Evolutionary conservation across 768 basidiomycete genomes (phyloP), one percentile per base, ranked within the genome.

Genomic region (Russula sp.): DNA sequence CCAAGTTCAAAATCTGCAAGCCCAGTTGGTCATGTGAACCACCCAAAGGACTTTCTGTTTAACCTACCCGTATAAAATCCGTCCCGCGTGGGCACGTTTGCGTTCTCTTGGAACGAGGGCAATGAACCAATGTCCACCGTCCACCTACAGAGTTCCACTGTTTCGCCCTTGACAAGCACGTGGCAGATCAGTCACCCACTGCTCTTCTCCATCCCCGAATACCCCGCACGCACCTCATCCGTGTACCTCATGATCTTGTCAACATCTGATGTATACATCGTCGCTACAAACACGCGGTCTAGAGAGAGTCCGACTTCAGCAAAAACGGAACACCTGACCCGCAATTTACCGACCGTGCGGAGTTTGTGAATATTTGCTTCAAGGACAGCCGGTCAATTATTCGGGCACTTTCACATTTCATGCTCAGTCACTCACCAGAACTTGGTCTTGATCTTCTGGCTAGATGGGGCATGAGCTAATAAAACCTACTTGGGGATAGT

Each of bases 251-350:
- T 87, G 51, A 86, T 79, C 70, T 79, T 83, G 69, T 89, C 88
- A n/a, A 79, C 76, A 62, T 90, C 88, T 49, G 87, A 87, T 10
- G 89, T 90, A 74, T 84, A 93, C 62, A 94, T 75, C 57, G 88
- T 85, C n/a, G 91, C 91, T 57, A 90, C 85, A 69, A 93, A 94
- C 51, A 84, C 76, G 32, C 86, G 85, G 75, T 94, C 91, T 89
- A 72, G 24, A 30, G 24, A 30, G 52, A 40, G 18, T 42, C 42
- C 13, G n/a, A 46, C 22, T 28, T 67, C 40, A 62, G 50, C 26
- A 1, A 40, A 53, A 59, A 54, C n/a, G 38, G 42, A 44, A 24
- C 67, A 57, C 16, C n/a, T 61, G 44, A 69, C 61, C 60, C 49
- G 62, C 48, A 57, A 61, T 36, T 60, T 32, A 73, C 79, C 16